These are phyloP conservation scores for Misopates orontium DNA, from an alignment of 257 asterid genomes.

Conservation along the genomic window DNA sequence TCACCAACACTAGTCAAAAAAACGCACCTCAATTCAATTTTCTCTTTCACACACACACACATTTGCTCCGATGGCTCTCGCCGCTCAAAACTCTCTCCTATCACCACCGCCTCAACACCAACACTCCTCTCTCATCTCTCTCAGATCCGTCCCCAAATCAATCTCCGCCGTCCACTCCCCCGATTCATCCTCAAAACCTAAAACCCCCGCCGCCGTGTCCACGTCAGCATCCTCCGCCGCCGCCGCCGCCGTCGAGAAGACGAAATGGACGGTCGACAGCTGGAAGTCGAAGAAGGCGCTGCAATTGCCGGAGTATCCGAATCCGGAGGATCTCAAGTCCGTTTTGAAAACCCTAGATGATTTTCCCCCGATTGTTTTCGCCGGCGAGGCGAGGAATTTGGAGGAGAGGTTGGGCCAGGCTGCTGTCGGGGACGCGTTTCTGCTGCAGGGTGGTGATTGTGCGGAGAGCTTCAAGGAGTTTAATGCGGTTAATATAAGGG, in stretches of 20 bases:
- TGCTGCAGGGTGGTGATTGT: conserved; percentile 31
- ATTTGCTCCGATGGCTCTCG: conserved; percentile 3
- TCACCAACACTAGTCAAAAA: too few relatives aligned
- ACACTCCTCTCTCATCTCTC: conserved; percentile 15
- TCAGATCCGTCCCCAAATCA: conserved; percentile 31
- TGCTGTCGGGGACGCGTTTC: conserved; percentile 53
- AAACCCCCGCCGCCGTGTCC: conserved; percentile 20
- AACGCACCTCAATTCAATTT: too few relatives aligned
- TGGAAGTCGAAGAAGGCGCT: conserved; percentile 53
- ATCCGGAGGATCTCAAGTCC: conserved; percentile 30
- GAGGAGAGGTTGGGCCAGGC: conserved; percentile 56
- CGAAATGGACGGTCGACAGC: conserved; percentile 42
- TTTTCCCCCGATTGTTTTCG: conserved; percentile 51
- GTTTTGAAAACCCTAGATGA: conserved; percentile 40
- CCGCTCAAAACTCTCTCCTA: conserved; percentile 21
- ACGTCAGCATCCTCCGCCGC: conserved; percentile 28
- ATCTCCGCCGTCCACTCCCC: conserved; percentile 35
- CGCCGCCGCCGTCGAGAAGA: conserved; percentile 23
- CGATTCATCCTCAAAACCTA: conserved; percentile 26
- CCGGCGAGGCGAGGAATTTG: conserved; percentile 54
- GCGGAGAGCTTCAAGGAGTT: conserved; percentile 40
- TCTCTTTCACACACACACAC: too few relatives aligned
- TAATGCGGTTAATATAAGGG: conserved; percentile 18
- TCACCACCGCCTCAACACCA: conserved; percentile 8
- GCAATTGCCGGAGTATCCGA: conserved; percentile 48